Base-by-base conservation (phyloP, 2,329 filamentous ascomycete genomes). In the Juglanconis sp. region DNA sequence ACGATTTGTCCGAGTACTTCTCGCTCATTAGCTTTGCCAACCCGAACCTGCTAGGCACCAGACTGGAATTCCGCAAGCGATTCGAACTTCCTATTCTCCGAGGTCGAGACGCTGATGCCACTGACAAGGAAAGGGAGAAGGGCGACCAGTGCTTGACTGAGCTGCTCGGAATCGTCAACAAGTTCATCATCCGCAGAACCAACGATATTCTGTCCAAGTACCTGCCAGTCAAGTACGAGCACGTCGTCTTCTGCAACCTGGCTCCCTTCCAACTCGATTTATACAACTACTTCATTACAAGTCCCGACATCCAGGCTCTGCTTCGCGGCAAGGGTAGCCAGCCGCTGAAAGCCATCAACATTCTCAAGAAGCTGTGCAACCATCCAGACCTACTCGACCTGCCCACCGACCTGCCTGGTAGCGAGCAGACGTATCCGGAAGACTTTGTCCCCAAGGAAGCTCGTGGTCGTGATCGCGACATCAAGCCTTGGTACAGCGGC, bases 191-290 rank as follows among this genome's bases (percentile, higher is more conserved):
- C 68, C 89, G 95, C 62, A 88, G 95, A 60, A 97, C 94, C 4
- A 99, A 99, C 81, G 95, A 99, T 70, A 96, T 99, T 63, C 77
- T 99, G 31, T 97, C 94, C 55, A 99, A 99, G 74, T 99, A 99
- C 71, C 78, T 99, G 61, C 95, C 95, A 0, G 88, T 98, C 78
- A 99, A 99, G 78, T 99, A 99, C 75, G 95, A 99, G 74, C 95
- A 99, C 72, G 95, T 99, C 35, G 95, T 99, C 1, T 99, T 99
- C 76, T 99, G 95, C 81, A 94, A 94, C 68, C 82, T 96, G 50
- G 90, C 95, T 15, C 90, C 91, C 0, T 98, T 99, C 76, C 95
- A 99, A 73, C 83, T 92, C 57, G 91, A 91, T 66, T 79, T 99
- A 1, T 99, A 99, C 80, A 96, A 96, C 70, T 91, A 97, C 74